A percentile compares a stretch with the other conserved stretches of the same genome.
Evolutionary conservation across 257 asterid genomes (phyloP).

Genomic region (Prunella vulgaris): DNA sequence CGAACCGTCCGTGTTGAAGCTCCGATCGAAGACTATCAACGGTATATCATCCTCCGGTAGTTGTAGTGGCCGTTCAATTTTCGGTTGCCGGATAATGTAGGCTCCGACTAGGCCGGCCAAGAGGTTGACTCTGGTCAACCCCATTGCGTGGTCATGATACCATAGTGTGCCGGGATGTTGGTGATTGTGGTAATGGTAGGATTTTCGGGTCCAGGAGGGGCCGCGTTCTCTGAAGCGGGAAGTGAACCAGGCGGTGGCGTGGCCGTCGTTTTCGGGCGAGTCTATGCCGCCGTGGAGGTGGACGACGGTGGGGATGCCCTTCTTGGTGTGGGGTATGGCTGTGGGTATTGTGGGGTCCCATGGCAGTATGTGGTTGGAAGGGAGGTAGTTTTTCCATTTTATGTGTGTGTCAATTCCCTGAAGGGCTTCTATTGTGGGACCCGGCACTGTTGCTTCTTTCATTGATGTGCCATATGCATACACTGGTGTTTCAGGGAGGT

Average conservation of each 20-base stretch:
- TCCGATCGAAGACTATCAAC: slow-evolving; percentile 62
- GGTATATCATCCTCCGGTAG: slow-evolving; percentile 61
- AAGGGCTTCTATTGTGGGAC: slow-evolving; percentile 85
- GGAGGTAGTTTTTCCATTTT: slow-evolving; percentile 65
- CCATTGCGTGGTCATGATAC: slow-evolving; percentile 96
- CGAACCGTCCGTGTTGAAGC: slow-evolving; percentile 52
- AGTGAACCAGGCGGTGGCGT: slow-evolving; percentile 67
- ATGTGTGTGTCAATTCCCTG: slow-evolving; percentile 48
- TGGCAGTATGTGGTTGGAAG: slow-evolving; percentile 73
- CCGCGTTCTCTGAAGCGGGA: slow-evolving; percentile 46
- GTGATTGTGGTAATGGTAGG: slow-evolving; percentile 51
- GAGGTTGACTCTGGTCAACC: slow-evolving; percentile 82
- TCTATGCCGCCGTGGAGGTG: slow-evolving; percentile 84
- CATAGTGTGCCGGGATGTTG: slow-evolving; percentile 90
- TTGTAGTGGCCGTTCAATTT: slow-evolving; percentile 45
- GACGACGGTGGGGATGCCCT: slow-evolving; percentile 79
- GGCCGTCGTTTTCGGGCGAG: slow-evolving; percentile 73
- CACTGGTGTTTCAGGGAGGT: slow-evolving; percentile 60
- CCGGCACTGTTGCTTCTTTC: slow-evolving; percentile 64
- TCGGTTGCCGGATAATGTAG: slow-evolving; percentile 56
- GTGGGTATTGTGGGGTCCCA: slow-evolving; percentile 87
- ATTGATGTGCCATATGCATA: slow-evolving; percentile 65
- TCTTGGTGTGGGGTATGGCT: slow-evolving; percentile 37
- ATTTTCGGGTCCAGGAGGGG: slow-evolving; percentile 48
- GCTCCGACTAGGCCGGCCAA: slow-evolving; percentile 80